Percentiles rank a stretch among this genome's conserved stretches.
phyloP scores from a whole-genome alignment of 768 basidiomycete species.

The Mycena venus region DNA sequence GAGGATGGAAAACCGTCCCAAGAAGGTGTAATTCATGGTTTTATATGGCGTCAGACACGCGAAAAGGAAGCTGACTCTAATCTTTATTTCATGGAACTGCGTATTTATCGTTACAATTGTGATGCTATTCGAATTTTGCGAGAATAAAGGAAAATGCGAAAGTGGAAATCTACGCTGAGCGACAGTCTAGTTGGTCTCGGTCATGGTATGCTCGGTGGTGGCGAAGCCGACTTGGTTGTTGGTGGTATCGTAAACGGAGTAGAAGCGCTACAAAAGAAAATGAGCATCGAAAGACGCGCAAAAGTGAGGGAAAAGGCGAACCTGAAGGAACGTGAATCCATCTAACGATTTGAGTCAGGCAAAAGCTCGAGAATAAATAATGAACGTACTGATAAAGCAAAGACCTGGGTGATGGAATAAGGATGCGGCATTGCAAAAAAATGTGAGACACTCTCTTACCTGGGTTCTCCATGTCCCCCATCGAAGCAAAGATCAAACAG shows the following conservation, averaged over 20 bases:
- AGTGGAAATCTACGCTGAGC: neutral
- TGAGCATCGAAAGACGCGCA: neutral
- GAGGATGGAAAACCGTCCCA: too few species aligned
- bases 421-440: too few species aligned
- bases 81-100: neutral
- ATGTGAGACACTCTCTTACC: too few species aligned
- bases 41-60: too few species aligned
- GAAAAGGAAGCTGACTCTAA: too few species aligned
- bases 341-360: constrained; percentile 46
- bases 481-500: constrained; percentile 66
- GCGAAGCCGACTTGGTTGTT: constrained; percentile 56
- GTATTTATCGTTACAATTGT: constrained; percentile 8
- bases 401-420: too few species aligned
- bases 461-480: constrained; percentile 58
- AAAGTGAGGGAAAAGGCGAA: neutral
- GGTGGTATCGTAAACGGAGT: constrained; percentile 64
- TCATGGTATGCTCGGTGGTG: constrained; percentile 40
- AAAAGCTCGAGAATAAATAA: neutral
- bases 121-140: neutral
- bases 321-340: constrained; percentile 64
- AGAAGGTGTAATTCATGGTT: too few species aligned
- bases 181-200: constrained; percentile 30
- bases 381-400: constrained; percentile 70
- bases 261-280: constrained; percentile 60
- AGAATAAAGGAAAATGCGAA: neutral